Evolutionary conservation across 2,329 filamentous ascomycete genomes (phyloP).

Genomic region (Aspergillus sp.): DNA sequence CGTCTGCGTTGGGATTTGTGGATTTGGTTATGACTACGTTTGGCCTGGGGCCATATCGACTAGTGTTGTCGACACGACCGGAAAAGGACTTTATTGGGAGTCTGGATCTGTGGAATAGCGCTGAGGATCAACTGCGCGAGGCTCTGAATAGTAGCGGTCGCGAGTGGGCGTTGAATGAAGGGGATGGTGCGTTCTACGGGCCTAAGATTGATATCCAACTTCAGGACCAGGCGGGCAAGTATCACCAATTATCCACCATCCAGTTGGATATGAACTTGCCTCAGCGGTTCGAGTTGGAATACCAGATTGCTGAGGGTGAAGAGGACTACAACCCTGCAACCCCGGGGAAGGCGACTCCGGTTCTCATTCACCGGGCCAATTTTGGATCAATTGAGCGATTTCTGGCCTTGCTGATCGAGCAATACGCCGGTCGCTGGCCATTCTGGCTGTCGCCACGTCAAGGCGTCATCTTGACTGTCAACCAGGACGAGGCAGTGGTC

Average conservation of each 20-base stretch:
- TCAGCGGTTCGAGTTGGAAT: constrained; percentile 70
- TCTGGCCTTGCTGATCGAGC: constrained; percentile 78
- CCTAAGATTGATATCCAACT: constrained; percentile 87
- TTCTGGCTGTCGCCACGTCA: constrained; percentile 85
- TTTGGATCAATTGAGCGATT: constrained; percentile 78
- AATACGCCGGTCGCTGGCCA: constrained; percentile 72
- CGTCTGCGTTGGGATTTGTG: constrained; percentile 66
- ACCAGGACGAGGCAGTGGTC: constrained; percentile 43
- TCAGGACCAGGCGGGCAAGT: constrained; percentile 71
- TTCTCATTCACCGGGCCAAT: constrained; percentile 78
- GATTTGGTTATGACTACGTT: constrained; percentile 64
- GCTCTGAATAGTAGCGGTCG: constrained; percentile 59
- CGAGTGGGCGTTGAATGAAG: constrained; percentile 67
- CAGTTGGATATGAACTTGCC: constrained; percentile 88
- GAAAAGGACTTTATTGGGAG: constrained; percentile 70
- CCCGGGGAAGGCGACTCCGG: constrained; percentile 59
- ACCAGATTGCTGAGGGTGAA: constrained; percentile 48
- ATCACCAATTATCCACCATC: constrained; percentile 82
- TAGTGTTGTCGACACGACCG: constrained; percentile 73
- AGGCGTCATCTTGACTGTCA: constrained; percentile 66
- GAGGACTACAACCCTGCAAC: constrained; percentile 34
- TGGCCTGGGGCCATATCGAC: constrained; percentile 62
- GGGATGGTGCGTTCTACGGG: constrained; percentile 84
- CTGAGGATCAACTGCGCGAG: constrained; percentile 59
- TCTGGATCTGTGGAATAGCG: constrained; percentile 60